Conservation (phyloP, 2,329 filamentous ascomycete genomes). For the Aspergillus sp. region DNA sequence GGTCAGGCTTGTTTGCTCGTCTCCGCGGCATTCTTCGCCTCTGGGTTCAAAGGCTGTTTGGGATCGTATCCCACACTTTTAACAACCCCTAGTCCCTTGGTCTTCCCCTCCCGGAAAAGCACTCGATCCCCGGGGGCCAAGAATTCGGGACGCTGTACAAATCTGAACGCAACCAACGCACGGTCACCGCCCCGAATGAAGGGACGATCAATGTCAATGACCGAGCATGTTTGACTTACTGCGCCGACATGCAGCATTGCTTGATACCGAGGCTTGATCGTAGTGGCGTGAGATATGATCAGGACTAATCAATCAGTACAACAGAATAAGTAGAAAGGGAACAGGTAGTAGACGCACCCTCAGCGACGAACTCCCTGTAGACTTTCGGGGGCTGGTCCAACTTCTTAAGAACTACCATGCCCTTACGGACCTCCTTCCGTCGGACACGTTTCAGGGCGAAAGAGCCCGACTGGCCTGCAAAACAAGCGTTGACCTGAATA, state of each 20-base stretch:
- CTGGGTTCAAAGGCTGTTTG: constrained; percentile 51
- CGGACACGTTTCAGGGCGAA: constrained; percentile 87
- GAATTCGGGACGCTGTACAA: constrained; percentile 93
- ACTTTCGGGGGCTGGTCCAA: constrained; percentile 74
- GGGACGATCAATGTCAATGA: constrained; percentile 95
- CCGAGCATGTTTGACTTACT: constrained; percentile 91
- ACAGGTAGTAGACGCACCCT: constrained; percentile 54
- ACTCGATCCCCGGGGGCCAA: constrained; percentile 84
- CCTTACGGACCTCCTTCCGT: constrained; percentile 91
- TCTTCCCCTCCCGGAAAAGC: constrained; percentile 89
- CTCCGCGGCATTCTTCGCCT: constrained; percentile 31
- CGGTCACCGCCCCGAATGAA: constrained; percentile 93
- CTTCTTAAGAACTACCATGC: constrained; percentile 94
- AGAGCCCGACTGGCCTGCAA: constrained; percentile 87
- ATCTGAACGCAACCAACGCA: constrained; percentile 91
- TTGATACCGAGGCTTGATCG: constrained; percentile 95
- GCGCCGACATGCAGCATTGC: constrained; percentile 97
- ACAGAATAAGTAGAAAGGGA: neutral
- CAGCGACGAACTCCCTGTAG: constrained; percentile 74
- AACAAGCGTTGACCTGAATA: constrained; percentile 81
- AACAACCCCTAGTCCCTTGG: constrained; percentile 93
- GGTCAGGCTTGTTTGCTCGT: neutral
- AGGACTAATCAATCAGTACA: constrained; percentile 60
- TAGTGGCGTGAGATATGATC: constrained; percentile 93
- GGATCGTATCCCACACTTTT: constrained; percentile 88